Base-by-base conservation (phyloP, 73 alveolate species). In the Symbiodinium natans region DNA sequence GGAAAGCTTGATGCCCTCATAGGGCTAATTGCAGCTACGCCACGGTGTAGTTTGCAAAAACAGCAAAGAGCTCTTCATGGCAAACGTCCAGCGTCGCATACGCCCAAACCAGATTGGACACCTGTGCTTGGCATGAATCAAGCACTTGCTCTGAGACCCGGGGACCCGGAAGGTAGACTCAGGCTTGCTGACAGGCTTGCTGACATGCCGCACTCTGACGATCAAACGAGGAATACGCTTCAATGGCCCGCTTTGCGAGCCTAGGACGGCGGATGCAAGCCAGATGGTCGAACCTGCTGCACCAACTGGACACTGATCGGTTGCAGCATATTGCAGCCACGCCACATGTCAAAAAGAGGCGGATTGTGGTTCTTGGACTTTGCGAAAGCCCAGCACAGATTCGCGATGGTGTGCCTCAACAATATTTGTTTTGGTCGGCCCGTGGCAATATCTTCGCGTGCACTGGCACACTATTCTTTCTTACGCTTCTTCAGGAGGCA, bases 321-420 rank as follows among this genome's bases (percentile, higher is more conserved):
- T n/a, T n/a, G n/a, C n/a, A n/a, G n/a, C n/a, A n/a, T n/a, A n/a
- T 8, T 13, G 23, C 84, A 33, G 94, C 31, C 97, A 42, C 46
- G 97, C 29, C 39, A 2, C 92, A 92, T 43, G 42, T 92, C 98
- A 17, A 92, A 80, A 17, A 92, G 98, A 59, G 82, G 84, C 36
- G 92, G 92, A 38, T 92, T 84, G 46, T 77, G 85, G 71, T 92
- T 92, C 83, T 80, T 92, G 83, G 98, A 92, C 98, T 92, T 92
- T 25, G 98, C 98, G 31, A 92, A 92, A 52, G 98, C 98, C 98
- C 98, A 92, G 83, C 90, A 74, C 41, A 92, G 68, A 31, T 92
- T 92, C 29, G 98, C 98, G 41, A 92, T 92, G 73, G 98, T 92
- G 43, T 92, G 98, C 97, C 97, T 90, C 87, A 46, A 42, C 63